phyloP scores from a whole-genome alignment of 2,329 filamentous ascomycete genomes.

The Falciphora oryzae region DNA sequence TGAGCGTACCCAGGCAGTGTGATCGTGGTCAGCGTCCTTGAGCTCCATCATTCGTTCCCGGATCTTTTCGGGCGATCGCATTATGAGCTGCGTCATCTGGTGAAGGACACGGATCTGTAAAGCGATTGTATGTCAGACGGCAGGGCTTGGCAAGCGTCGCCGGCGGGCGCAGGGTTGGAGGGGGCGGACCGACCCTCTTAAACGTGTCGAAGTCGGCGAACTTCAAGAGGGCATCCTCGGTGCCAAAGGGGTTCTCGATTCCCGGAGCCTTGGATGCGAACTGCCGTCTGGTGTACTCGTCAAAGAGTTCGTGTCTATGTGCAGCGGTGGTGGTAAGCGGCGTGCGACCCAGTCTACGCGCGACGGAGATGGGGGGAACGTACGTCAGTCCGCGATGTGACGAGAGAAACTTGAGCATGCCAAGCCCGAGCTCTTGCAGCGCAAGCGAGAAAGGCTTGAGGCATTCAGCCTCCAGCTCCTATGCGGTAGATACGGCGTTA shows the following conservation, averaged over 20 bases:
- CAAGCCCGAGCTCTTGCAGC: conserved; percentile 75
- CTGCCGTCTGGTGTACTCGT: conserved; percentile 87
- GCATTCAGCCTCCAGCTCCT: conserved; percentile 89
- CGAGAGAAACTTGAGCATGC: conserved; percentile 86
- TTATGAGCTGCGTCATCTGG: conserved; percentile 82
- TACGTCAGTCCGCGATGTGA: conserved; percentile 91
- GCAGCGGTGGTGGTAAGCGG: neutral
- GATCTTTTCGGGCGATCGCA: conserved; percentile 81
- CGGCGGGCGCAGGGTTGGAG: neutral
- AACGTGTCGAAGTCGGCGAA: conserved; percentile 81
- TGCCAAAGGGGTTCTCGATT: conserved; percentile 74
- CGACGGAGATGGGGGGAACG: conserved; percentile 27
- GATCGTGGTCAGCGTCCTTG: conserved; percentile 78
- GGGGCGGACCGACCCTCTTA: conserved; percentile 54
- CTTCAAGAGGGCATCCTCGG: conserved; percentile 62
- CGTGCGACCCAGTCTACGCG: neutral
- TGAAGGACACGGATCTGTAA: conserved; percentile 68
- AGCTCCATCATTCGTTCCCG: conserved; percentile 80
- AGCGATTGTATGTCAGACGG: conserved; percentile 3
- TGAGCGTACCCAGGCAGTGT: conserved; percentile 71
- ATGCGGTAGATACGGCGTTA: conserved; percentile 6
- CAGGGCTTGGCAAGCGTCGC: neutral
- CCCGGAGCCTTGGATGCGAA: conserved; percentile 75
- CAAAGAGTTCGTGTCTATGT: conserved; percentile 73
- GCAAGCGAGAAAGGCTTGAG: conserved; percentile 71